A percentile compares a stretch with the other conserved stretches of the same genome.
Evolutionary conservation across 2,329 filamentous ascomycete genomes (phyloP).

Genomic region (Trematosphaeria pertusa): DNA sequence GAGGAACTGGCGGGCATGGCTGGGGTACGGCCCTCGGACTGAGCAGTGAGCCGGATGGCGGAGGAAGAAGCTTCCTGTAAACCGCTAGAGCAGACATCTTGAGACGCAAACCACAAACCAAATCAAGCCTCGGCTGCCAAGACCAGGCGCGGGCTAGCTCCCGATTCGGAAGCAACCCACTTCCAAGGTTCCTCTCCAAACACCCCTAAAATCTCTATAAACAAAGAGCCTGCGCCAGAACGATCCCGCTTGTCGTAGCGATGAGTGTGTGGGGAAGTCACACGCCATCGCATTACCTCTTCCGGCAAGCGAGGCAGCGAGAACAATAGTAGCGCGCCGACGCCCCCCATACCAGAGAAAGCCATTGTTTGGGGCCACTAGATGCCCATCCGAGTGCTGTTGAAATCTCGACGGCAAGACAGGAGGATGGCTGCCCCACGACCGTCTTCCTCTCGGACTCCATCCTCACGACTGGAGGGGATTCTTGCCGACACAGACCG

Average conservation of each 20-base stretch:
- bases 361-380: no score
- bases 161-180: slow-evolving; percentile 19
- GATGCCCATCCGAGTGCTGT: slow-evolving; percentile 17
- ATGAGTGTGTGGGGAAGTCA: background rate
- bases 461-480: slow-evolving; percentile 37
- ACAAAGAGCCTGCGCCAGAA: slow-evolving; percentile 2
- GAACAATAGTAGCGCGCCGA: slow-evolving; percentile 23
- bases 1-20: slow-evolving; percentile 46
- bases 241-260: background rate
- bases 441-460: slow-evolving; percentile 20
- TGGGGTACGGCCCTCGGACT: slow-evolving; percentile 45
- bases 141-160: slow-evolving; percentile 21
- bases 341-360: background rate
- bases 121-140: slow-evolving; percentile 20
- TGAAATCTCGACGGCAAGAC: slow-evolving; percentile 13
- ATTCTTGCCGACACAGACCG: slow-evolving; percentile 31
- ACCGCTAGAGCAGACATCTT: slow-evolving; percentile 2
- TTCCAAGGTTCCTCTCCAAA: slow-evolving; percentile 14
- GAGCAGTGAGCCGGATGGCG: background rate
- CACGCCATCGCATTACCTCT: background rate
- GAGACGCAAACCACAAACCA: no score
- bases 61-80: background rate
- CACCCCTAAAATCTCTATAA: no score
- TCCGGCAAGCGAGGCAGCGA: slow-evolving; percentile 1
- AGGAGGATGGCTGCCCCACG: slow-evolving; percentile 36